These are phyloP conservation scores for Pezicula rhizophila DNA, from an alignment of 2,329 filamentous ascomycete species.

Conservation along the genomic window DNA sequence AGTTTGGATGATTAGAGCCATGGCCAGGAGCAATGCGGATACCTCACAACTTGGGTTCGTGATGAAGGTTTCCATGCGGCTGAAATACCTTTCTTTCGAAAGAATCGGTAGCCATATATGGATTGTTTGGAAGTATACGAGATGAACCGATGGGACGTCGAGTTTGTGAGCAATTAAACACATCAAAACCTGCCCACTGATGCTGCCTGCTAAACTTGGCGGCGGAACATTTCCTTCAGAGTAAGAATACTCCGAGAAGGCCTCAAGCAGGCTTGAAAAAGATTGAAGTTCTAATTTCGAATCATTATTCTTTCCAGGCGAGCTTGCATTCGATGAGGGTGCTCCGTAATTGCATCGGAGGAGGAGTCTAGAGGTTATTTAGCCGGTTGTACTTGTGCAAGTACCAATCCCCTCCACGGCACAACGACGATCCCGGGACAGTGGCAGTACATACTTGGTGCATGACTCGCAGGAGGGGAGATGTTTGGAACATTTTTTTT, in stretches of 20 bases:
- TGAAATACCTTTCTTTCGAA: slow-evolving; percentile 6
- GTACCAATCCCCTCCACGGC: too few species aligned
- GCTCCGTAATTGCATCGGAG: slow-evolving; percentile 14
- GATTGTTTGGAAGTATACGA: slow-evolving; percentile 15
- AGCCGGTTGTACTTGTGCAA: background rate
- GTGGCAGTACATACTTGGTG: slow-evolving; percentile 8
- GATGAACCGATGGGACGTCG: slow-evolving; percentile 8
- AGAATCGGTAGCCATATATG: slow-evolving; percentile 17
- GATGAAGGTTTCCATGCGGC: slow-evolving; percentile 9
- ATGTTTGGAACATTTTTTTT: slow-evolving; percentile 16
- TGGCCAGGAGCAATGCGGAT: slow-evolving; percentile 13
- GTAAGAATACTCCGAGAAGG: slow-evolving; percentile 6
- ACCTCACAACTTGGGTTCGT: slow-evolving; percentile 9
- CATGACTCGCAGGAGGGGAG: slow-evolving; percentile 15
- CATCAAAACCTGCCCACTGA: slow-evolving; percentile 11
- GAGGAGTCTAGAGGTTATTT: slow-evolving; percentile 10
- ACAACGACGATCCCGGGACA: background rate
- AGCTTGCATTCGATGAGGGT: slow-evolving; percentile 3
- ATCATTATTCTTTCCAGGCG: background rate
- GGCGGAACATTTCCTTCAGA: background rate
- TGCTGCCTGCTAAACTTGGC: slow-evolving; percentile 2
- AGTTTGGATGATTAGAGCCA: slow-evolving; percentile 11
- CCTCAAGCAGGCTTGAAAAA: slow-evolving; percentile 7
- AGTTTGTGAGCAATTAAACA: slow-evolving; percentile 11
- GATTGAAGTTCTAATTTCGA: slow-evolving; percentile 8